Evolutionary conservation across 2,329 filamentous ascomycete genomes (phyloP).

Genomic region (Leptographium galeiforme): DNA sequence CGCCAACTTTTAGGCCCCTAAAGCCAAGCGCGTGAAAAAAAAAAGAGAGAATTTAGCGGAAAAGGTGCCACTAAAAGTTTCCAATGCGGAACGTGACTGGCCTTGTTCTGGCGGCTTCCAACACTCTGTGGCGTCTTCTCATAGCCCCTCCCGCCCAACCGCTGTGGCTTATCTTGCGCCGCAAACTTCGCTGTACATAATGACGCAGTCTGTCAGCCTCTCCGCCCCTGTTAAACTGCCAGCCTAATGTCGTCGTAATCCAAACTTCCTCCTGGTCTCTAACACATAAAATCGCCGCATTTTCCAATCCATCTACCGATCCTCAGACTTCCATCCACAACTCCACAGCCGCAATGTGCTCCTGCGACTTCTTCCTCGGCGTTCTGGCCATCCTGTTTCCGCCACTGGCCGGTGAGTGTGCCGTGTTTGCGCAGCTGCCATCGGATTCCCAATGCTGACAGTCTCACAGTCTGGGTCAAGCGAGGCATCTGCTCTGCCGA

Average conservation of each 20-base stretch:
- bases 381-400: constrained; percentile 52
- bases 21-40: neutral
- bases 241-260: neutral
- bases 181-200: neutral
- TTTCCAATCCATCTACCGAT: neutral
- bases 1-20: neutral
- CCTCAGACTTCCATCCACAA: neutral
- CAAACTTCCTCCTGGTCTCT: neutral
- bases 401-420: constrained; percentile 44
- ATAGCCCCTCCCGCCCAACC: neutral
- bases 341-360: constrained; percentile 34
- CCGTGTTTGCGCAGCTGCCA: neutral
- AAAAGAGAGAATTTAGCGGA: neutral
- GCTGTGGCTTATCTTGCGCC: neutral
- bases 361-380: constrained; percentile 48
- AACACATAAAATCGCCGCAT: neutral
- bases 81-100: neutral
- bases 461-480: constrained; percentile 77
- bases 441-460: constrained; percentile 17
- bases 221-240: neutral
- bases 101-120: neutral
- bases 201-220: neutral
- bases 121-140: neutral
- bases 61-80: neutral
- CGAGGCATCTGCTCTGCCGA: constrained; percentile 84